These are phyloP conservation scores for Nigrospora osmanthi DNA, from an alignment of 2,329 filamentous ascomycete species.

Conservation along the genomic window DNA sequence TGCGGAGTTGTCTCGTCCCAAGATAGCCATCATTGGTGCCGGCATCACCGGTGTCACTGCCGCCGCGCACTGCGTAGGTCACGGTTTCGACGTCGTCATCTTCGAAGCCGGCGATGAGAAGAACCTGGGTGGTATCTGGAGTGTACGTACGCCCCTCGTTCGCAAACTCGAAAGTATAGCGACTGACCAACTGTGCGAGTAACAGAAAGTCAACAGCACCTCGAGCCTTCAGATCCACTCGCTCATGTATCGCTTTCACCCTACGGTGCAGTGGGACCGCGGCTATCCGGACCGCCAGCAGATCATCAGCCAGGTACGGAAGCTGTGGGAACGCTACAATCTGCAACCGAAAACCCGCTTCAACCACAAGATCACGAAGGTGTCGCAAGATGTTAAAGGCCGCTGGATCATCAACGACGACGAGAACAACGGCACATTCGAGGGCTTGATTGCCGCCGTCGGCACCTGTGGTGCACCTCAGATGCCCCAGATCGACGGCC, in stretches of 20 bases:
- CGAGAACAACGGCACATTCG: constrained; percentile 58
- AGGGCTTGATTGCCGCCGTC: constrained; percentile 70
- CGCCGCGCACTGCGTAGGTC: constrained; percentile 74
- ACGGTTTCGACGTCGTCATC: constrained; percentile 75
- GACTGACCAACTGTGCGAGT: too few relatives aligned
- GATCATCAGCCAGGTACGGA: constrained; percentile 63
- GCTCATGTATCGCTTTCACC: constrained; percentile 83
- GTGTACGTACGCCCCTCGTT: constrained; percentile 35
- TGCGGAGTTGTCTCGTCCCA: constrained; percentile 50
- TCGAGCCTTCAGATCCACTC: constrained; percentile 79
- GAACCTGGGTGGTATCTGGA: constrained; percentile 73
- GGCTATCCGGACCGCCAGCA: constrained; percentile 74
- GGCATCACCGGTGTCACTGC: constrained; percentile 70
- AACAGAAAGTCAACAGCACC: constrained; percentile 69
- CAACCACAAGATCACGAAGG: constrained; percentile 58
- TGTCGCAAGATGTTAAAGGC: constrained; percentile 60
- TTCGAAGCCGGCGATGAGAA: constrained; percentile 66
- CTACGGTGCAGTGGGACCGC: constrained; percentile 63
- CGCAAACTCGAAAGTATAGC: not conserved
- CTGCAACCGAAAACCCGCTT: constrained; percentile 66
- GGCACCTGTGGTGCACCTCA: constrained; percentile 77
- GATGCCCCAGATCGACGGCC: constrained; percentile 61
- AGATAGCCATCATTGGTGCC: constrained; percentile 61
- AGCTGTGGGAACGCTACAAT: constrained; percentile 69
- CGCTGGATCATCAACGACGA: constrained; percentile 73